These are phyloP conservation scores for Pseudognaphalium luteoalbum DNA, from an alignment of 129 eudicot species.

Conservation along the genomic window DNA sequence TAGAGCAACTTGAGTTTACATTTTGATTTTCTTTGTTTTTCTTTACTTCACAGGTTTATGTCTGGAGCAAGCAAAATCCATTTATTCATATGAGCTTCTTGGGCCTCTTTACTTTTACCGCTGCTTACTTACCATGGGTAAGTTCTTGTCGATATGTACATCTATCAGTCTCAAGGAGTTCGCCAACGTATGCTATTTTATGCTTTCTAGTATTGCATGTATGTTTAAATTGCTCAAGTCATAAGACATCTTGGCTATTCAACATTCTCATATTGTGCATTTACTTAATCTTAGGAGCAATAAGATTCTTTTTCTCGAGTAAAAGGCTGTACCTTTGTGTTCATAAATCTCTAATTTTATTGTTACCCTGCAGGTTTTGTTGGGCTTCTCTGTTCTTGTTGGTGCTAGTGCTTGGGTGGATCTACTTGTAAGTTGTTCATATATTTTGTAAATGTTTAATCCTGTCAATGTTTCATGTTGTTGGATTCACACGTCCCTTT, in stretches of 20 bases:
- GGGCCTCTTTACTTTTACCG: slow-evolving; percentile 97
- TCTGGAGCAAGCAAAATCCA: slow-evolving; percentile 99
- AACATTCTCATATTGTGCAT: neutral
- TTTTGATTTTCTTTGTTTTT: slow-evolving; percentile 8
- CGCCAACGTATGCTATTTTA: neutral
- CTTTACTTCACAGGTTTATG: slow-evolving; percentile 62
- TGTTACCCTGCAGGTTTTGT: slow-evolving; percentile 66
- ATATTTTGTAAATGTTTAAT: neutral
- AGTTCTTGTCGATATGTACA: slow-evolving; percentile 35
- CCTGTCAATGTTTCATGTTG: slow-evolving; percentile 1
- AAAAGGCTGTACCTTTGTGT: neutral
- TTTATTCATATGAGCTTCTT: slow-evolving; percentile 95
- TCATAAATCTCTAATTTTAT: slow-evolving; percentile 4
- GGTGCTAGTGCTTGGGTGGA: slow-evolving; percentile 99
- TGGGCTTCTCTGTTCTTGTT: slow-evolving; percentile 95
- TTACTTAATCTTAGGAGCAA: neutral
- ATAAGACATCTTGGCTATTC: neutral
- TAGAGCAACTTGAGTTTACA: neutral
- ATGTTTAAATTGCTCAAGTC: neutral
- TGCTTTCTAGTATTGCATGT: neutral
- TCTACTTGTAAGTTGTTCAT: slow-evolving; percentile 57
- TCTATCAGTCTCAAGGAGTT: neutral
- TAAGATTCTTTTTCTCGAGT: neutral
- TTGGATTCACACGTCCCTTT: neutral
- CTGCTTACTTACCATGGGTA: slow-evolving; percentile 99